Conservation (phyloP, 768 basidiomycete genomes). For the Tricholoma saponaceum region DNA sequence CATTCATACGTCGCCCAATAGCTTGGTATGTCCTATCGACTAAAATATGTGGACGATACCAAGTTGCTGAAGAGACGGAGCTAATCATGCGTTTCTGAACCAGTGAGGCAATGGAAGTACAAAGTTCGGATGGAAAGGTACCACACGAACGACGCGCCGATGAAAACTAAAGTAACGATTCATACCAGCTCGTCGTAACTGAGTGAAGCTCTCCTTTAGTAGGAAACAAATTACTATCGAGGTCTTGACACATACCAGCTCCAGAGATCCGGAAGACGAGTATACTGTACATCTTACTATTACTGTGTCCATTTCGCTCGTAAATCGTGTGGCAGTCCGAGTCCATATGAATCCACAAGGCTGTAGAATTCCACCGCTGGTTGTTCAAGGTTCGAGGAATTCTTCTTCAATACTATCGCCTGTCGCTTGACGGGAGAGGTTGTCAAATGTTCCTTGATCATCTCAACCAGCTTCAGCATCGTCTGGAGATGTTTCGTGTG, state of each 20-base stretch:
- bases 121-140: background rate
- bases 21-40: background rate
- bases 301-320: slow-evolving; percentile 5
- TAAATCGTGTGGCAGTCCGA: slow-evolving; percentile 10
- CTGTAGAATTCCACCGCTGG: slow-evolving; percentile 7
- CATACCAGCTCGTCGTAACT: background rate
- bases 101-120: background rate
- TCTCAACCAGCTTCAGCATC: slow-evolving; percentile 11
- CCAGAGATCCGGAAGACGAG: background rate
- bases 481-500: slow-evolving; percentile 11
- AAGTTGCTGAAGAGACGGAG: background rate
- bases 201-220: background rate
- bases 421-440: slow-evolving; percentile 11
- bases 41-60: background rate
- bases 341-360: slow-evolving; percentile 7
- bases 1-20: background rate
- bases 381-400: background rate
- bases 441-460: slow-evolving; percentile 12
- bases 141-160: background rate
- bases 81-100: background rate
- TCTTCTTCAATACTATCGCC: slow-evolving; percentile 5
- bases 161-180: background rate
- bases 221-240: background rate
- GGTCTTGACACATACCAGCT: background rate
- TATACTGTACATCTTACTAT: background rate